Percentiles rank a stretch among this genome's conserved stretches.
These are phyloP conservation scores for Smittium culicis DNA, from an alignment of 371 early-diverging fungal genomes.

Conservation along the genomic window DNA sequence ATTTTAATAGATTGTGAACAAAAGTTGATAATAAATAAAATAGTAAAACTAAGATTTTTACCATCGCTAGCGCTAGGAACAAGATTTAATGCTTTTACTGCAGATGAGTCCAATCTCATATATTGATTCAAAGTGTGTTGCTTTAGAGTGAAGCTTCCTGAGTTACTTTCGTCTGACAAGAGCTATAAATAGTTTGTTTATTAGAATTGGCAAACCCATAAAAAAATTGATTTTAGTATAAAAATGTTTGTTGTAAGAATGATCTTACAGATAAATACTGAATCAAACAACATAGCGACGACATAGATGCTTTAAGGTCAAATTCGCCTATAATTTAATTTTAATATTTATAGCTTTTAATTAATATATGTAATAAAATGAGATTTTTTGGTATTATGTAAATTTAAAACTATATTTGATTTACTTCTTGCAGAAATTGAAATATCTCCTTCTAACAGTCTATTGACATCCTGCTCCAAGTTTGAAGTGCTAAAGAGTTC, in stretches of 20 bases:
- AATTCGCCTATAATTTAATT: conserved; percentile 51
- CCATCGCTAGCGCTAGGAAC: conserved; percentile 64
- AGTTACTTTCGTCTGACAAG: conserved; percentile 54
- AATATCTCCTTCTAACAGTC: conserved; percentile 55
- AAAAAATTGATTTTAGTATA: not conserved
- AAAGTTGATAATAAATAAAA: conserved; percentile 11
- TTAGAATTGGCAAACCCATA: not conserved
- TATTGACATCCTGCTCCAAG: conserved; percentile 71
- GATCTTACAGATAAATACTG: conserved; percentile 51
- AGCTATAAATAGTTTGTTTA: conserved; percentile 35
- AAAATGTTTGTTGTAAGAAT: not conserved
- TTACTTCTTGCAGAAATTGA: conserved; percentile 32
- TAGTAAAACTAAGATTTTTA: conserved; percentile 3
- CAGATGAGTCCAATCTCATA: conserved; percentile 85
- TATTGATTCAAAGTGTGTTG: conserved; percentile 71
- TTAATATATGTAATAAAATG: too few relatives aligned
- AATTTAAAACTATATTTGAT: too few relatives aligned
- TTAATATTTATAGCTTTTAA: too few relatives aligned
- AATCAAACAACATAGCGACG: conserved; percentile 56
- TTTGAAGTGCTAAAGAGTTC: conserved; percentile 53
- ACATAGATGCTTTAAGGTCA: conserved; percentile 64
- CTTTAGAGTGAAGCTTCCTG: conserved; percentile 50
- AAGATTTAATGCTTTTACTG: conserved; percentile 74
- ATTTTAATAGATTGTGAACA: too few relatives aligned
- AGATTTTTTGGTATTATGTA: too few relatives aligned